Conservation (phyloP, 2,329 filamentous ascomycete species). For the Pestalotiopsis sp. region DNA sequence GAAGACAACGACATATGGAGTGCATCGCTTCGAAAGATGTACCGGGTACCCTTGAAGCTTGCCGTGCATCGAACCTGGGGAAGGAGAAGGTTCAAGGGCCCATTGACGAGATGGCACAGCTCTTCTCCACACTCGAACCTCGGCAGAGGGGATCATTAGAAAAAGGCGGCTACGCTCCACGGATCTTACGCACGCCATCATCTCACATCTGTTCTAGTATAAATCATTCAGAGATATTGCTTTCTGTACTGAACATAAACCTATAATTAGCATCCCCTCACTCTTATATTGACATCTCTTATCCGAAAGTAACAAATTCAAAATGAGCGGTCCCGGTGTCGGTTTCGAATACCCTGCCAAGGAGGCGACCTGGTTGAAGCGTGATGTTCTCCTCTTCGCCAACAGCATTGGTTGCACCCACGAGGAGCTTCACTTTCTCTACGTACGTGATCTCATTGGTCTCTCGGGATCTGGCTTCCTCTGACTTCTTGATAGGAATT, state of each 20-base stretch:
- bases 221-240: background rate
- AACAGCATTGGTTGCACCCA: constrained; percentile 81
- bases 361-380: constrained; percentile 82
- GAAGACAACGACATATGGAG: background rate
- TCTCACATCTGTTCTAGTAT: background rate
- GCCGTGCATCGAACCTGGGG: background rate
- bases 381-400: constrained; percentile 87
- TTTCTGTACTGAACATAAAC: background rate
- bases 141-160: constrained; percentile 12
- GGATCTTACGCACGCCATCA: background rate
- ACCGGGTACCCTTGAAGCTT: background rate
- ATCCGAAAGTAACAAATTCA: constrained; percentile 5
- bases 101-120: background rate
- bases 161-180: constrained; percentile 11
- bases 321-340: constrained; percentile 55
- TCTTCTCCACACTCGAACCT: constrained; percentile 16
- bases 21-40: background rate
- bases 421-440: constrained; percentile 93
- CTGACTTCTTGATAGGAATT: constrained; percentile 64
- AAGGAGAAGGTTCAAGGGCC: background rate
- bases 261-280: background rate
- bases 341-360: constrained; percentile 79
- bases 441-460: constrained; percentile 53
- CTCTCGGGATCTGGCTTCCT: background rate
- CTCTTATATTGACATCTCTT: background rate